Percentiles rank a stretch among this genome's conserved stretches.
Conservation (phyloP, 2,329 filamentous ascomycete species). For the Botryotinia narcissicola region DNA sequence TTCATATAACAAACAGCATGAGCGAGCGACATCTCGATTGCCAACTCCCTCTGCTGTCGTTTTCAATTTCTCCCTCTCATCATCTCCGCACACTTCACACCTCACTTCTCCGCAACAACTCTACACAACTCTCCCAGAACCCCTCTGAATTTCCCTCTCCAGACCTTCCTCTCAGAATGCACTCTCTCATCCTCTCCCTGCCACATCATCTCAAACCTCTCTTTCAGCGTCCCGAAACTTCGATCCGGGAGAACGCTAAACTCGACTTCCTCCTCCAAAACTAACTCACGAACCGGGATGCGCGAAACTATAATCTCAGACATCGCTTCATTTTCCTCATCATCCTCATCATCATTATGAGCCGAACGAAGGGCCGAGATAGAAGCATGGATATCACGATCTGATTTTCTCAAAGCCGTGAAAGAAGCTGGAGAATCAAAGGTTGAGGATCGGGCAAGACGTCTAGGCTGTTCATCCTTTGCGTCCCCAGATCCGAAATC, state of each 20-base stretch:
- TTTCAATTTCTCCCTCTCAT: neutral
- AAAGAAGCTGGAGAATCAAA: neutral
- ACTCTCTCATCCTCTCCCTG: neutral
- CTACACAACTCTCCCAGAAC: neutral
- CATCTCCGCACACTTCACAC: neutral
- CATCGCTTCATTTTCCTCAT: constrained; percentile 1
- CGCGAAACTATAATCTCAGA: neutral
- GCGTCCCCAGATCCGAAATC: neutral
- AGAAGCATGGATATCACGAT: neutral
- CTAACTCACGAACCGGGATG: neutral
- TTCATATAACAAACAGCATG: neutral
- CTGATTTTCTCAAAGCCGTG: neutral
- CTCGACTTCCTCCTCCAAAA: neutral
- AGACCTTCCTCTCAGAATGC: neutral
- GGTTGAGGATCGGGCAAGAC: neutral
- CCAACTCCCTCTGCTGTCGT: neutral
- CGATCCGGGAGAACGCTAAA: neutral
- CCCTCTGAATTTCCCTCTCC: neutral
- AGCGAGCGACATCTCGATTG: neutral
- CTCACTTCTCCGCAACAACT: neutral
- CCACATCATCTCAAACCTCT: neutral
- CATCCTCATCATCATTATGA: neutral
- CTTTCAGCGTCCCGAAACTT: neutral
- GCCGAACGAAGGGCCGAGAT: neutral
- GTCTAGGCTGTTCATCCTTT: neutral